These are phyloP conservation scores for Aspergillus coremiiformis DNA, from an alignment of 495 filamentous ascomycete species.

Conservation along the genomic window DNA sequence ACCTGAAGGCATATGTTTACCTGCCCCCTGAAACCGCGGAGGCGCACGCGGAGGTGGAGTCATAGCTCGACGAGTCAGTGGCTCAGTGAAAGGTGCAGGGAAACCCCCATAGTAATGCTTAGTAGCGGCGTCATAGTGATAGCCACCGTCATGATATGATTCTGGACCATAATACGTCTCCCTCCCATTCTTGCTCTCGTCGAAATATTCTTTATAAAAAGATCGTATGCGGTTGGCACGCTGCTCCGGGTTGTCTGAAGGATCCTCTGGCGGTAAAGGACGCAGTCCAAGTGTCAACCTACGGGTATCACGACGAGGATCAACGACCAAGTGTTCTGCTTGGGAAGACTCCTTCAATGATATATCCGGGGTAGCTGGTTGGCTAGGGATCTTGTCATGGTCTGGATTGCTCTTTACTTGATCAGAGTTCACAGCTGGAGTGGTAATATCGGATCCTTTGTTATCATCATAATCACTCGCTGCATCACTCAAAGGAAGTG, in stretches of 20 bases:
- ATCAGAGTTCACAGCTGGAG: constrained; percentile 28
- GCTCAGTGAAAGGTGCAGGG: constrained; percentile 65
- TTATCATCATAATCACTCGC: constrained; percentile 57
- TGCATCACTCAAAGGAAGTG: constrained; percentile 41
- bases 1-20: constrained; percentile 41
- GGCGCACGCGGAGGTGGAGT: constrained; percentile 81
- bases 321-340: constrained; percentile 19
- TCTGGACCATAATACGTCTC: constrained; percentile 55
- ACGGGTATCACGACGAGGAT: constrained; percentile 51
- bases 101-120: constrained; percentile 66
- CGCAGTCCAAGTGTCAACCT: constrained; percentile 83
- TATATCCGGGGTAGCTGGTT: constrained; percentile 8
- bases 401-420: constrained; percentile 18
- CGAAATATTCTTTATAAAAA: constrained; percentile 99
- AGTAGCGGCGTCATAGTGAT: constrained; percentile 64
- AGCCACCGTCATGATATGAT: constrained; percentile 48
- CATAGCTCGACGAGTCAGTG: constrained; percentile 85
- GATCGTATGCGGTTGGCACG: constrained; percentile 94
- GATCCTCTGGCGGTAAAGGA: constrained; percentile 84
- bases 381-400: constrained; percentile 5
- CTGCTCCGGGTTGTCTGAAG: constrained; percentile 81
- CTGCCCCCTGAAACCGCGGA: constrained; percentile 57
- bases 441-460: constrained; percentile 43
- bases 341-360: constrained; percentile 19
- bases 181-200: constrained; percentile 62